A percentile compares a stretch with the other conserved stretches of the same genome.
Conservation (phyloP, 202 grass and related monocot species). For the Eragrostis tef region DNA sequence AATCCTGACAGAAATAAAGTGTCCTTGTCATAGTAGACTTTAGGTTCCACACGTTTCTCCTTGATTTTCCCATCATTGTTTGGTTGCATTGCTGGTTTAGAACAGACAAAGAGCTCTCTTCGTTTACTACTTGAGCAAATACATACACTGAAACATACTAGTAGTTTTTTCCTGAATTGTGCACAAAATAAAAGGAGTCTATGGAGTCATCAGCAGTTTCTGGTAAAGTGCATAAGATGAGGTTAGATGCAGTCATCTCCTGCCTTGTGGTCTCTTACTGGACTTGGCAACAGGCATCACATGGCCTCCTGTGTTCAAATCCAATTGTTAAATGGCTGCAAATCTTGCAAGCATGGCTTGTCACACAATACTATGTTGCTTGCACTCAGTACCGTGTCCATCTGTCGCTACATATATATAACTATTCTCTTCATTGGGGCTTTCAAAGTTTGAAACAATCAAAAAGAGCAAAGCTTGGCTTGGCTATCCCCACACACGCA, state of each 20-base stretch:
- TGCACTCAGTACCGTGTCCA: slow-evolving; percentile 38
- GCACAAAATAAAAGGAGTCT: neutral
- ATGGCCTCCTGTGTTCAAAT: slow-evolving; percentile 54
- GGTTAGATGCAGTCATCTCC: slow-evolving; percentile 20
- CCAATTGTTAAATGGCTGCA: slow-evolving; percentile 52
- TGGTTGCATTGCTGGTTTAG: too few relatives aligned
- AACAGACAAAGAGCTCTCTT: too few relatives aligned
- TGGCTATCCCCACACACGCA: neutral
- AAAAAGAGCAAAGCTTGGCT: neutral
- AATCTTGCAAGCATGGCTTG: slow-evolving; percentile 54
- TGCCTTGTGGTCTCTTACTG: slow-evolving; percentile 28
- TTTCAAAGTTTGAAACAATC: slow-evolving; percentile 32
- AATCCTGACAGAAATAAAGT: too few relatives aligned
- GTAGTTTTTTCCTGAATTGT: too few relatives aligned
- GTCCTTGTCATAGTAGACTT: neutral
- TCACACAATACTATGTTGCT: slow-evolving; percentile 44
- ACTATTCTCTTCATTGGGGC: slow-evolving; percentile 28
- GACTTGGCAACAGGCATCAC: slow-evolving; percentile 46
- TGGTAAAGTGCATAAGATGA: slow-evolving; percentile 36
- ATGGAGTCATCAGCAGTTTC: neutral
- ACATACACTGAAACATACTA: too few relatives aligned
- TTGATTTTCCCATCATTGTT: too few relatives aligned
- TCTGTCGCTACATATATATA: slow-evolving; percentile 39
- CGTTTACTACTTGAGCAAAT: too few relatives aligned
- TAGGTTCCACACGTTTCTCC: neutral